Evolutionary conservation across 805 yeast species (phyloP).

Genomic region (Saturnispora sekii): DNA sequence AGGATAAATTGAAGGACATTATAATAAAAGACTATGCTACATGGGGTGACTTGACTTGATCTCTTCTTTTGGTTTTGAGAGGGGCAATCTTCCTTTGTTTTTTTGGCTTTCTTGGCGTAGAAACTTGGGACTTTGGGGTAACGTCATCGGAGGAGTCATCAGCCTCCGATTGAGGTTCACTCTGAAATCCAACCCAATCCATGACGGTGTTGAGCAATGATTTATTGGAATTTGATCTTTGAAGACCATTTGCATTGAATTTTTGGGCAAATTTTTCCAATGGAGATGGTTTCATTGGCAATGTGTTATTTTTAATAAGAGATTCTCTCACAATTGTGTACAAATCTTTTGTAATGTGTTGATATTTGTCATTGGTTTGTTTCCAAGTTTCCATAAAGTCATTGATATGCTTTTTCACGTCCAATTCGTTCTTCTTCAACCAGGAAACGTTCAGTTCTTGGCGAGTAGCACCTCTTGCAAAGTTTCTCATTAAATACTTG

Average conservation of each 20-base stretch:
- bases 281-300: constrained; percentile 34
- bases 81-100: constrained; percentile 7
- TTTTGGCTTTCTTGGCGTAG: not conserved
- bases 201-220: constrained; percentile 27
- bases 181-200: constrained; percentile 28
- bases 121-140: not conserved
- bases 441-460: constrained; percentile 94
- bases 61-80: constrained; percentile 1
- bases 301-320: constrained; percentile 23
- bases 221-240: constrained; percentile 16
- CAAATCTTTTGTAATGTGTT: constrained; percentile 69
- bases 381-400: constrained; percentile 84
- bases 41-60: not conserved
- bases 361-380: constrained; percentile 56
- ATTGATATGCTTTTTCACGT: constrained; percentile 78
- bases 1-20: constrained; percentile 26
- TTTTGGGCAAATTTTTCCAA: constrained; percentile 59
- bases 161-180: constrained; percentile 20
- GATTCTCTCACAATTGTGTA: constrained; percentile 80
- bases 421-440: constrained; percentile 95
- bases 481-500: constrained; percentile 91
- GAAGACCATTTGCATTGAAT: constrained; percentile 46
- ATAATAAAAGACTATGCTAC: not conserved
- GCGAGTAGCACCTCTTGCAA: constrained; percentile 95
- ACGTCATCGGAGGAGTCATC: constrained; percentile 13